Evolutionary conservation across 345 rosid species (phyloP).

Genomic region (Pugionium cornutum): DNA sequence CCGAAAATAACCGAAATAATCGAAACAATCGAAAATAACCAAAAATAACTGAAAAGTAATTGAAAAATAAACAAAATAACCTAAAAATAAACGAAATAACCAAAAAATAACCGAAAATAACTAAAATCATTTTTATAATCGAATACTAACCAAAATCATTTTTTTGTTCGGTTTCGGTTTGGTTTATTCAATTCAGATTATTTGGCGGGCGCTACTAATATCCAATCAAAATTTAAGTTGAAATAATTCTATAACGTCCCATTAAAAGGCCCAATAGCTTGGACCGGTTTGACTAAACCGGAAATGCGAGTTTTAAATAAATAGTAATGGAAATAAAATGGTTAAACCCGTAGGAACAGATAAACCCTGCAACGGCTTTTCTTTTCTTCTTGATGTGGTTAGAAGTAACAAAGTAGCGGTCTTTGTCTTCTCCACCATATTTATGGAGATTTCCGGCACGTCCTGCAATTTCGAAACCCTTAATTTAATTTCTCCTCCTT

Average conservation of each 20-base stretch:
- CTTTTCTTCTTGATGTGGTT: slow-evolving; percentile 17
- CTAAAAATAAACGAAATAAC: too few species aligned
- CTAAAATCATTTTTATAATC: too few species aligned
- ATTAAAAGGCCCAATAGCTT: neutral
- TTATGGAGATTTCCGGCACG: slow-evolving; percentile 25
- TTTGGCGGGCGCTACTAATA: too few species aligned
- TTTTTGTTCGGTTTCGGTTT: too few species aligned
- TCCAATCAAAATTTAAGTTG: too few species aligned
- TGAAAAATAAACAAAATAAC: too few species aligned
- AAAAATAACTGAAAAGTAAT: too few species aligned
- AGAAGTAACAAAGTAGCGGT: slow-evolving; percentile 24
- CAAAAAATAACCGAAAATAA: too few species aligned
- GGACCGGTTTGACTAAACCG: slow-evolving; percentile 18
- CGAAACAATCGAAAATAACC: too few species aligned
- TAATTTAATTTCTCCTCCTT: slow-evolving; percentile 14
- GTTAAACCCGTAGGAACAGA: slow-evolving; percentile 29
- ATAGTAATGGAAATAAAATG: neutral
- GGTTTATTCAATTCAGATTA: too few species aligned
- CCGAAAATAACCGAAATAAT: too few species aligned
- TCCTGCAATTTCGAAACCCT: slow-evolving; percentile 24
- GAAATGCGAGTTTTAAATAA: neutral
- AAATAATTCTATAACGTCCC: neutral
- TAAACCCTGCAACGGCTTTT: slow-evolving; percentile 36
- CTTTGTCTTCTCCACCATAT: slow-evolving; percentile 27
- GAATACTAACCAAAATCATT: too few species aligned